Evolutionary conservation across 768 basidiomycete genomes (phyloP), one percentile per base, ranked within the genome.

Genomic region (Kwoniella mangroviensis): DNA sequence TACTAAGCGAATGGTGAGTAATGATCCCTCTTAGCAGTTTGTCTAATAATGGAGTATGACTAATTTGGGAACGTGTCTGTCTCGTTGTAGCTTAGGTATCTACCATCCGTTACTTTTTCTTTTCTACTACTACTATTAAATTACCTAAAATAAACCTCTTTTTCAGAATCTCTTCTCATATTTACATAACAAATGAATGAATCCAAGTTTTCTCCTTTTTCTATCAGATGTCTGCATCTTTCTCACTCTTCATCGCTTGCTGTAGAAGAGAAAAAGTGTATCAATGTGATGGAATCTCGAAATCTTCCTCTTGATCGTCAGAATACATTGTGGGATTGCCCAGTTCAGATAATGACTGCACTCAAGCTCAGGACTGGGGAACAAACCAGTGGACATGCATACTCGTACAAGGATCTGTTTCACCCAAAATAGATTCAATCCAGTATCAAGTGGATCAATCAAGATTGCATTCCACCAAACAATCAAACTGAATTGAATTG

Each of bases 1-100:
- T 68, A 68, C 67, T 68, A 63, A 68, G 67, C 59, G 22, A 19
- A 34, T 64, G 59, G 67, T 68, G 40, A 56, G 67, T 68, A 19
- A 10, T 12, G 11, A 6, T 49, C 45, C 12, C n/a, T n/a, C n/a
- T n/a, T n/a, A n/a, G n/a, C n/a, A n/a, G n/a, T n/a, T n/a, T n/a
- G n/a, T n/a, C n/a, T n/a, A n/a, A n/a, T n/a, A n/a, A n/a, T n/a
- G n/a, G n/a, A n/a, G n/a, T n/a, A n/a, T n/a, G n/a, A n/a, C n/a
- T n/a, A n/a, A n/a, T n/a, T n/a, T n/a, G n/a, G n/a, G n/a, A n/a
- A n/a, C n/a, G n/a, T n/a, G n/a, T n/a, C n/a, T n/a, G n/a, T n/a
- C n/a, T n/a, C n/a, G n/a, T n/a, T n/a, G n/a, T n/a, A 57, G 56
- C 56, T 57, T 57, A 26, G 28, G 13, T 57, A n/a, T 42, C 19